Base-by-base conservation (phyloP, 1,284 basidiomycete species). In the Cryptococcus jaspeensis region DNA sequence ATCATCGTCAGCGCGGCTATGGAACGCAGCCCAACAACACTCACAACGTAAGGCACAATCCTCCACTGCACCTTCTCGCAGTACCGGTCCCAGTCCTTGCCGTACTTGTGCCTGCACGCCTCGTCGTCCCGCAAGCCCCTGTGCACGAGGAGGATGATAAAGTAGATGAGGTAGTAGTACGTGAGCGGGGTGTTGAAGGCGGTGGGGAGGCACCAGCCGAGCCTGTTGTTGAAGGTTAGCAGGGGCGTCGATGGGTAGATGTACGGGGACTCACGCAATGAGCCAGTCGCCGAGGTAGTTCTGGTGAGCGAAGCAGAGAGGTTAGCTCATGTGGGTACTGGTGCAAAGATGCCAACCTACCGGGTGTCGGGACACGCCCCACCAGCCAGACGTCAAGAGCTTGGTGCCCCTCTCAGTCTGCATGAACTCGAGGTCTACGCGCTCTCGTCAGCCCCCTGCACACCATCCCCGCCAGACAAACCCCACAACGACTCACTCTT, bases 381-480 rank as follows among this genome's bases (percentile, higher is more conserved):
- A 99, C 96, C 95, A 99, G 11, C 96, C 96, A 11, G 89, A 90
- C 20, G 87, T 96, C 44, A 99, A 81, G 38, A 99, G 83, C 75
- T 92, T 95, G 5, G 91, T 88, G 12, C 96, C 96, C 13, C 85
- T 83, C 63, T 87, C 83, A 1, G 95, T 99, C 53, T 85, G 83
- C 78, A 99, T 87, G 74, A 81, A 96, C 64, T 84, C 79, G 20
- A 98, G 80, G 74, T 92, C 81, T 82, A 60, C 5, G 8, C 35
- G 39, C 22, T 13, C 28, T n/a, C 4, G 13, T 11, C 16, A 53
- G n/a, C 38, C 48, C 46, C 54, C 44, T 59, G 55, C 13, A 3
- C 45, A 8, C 9, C 45, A 32, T 9, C 28, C n/a, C 15, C 13
- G 36, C 47, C 13, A 40, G 4, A 32, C 23, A 18, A 8, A 42